Evolutionary conservation across 2,329 filamentous ascomycete genomes (phyloP).

Genomic region (Eutypella sp.): DNA sequence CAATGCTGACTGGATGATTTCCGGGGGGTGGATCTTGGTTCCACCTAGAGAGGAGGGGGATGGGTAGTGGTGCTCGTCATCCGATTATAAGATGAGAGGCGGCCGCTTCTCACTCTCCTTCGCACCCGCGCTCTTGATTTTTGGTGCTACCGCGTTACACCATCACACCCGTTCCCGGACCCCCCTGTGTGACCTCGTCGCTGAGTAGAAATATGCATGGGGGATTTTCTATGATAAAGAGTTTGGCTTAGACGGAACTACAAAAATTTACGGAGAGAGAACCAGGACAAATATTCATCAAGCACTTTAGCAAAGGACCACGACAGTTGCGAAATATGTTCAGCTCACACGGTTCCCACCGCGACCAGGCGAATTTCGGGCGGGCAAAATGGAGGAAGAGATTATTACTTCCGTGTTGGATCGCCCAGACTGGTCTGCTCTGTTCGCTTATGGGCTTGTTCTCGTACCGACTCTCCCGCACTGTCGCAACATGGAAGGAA

Average conservation of each 20-base stretch:
- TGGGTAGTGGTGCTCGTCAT: background rate
- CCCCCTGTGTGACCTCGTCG: background rate
- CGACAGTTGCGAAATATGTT: too few species aligned
- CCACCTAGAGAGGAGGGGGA: background rate
- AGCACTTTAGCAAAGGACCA: too few species aligned
- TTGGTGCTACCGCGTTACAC: background rate
- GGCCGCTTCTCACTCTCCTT: background rate
- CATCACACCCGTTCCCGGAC: background rate
- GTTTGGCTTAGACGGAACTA: background rate
- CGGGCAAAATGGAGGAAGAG: conserved; percentile 46
- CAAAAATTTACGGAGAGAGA: background rate
- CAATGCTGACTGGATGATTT: background rate
- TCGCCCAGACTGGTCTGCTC: conserved; percentile 41
- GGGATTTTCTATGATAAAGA: background rate
- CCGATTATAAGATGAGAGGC: background rate
- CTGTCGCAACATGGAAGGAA: conserved; percentile 38
- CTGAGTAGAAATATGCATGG: background rate
- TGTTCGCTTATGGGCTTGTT: conserved; percentile 47
- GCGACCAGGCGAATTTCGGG: conserved; percentile 48
- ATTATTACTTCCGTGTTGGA: conserved; percentile 47
- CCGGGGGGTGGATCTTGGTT: background rate
- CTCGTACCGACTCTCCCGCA: conserved; percentile 46
- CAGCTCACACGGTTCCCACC: conserved; percentile 41
- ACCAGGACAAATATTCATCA: background rate
- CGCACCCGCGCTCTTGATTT: background rate